A percentile compares a stretch with the other conserved stretches of the same genome.
Evolutionary conservation across 83 land plant species (phyloP).

Genomic region (Isoetes engelmannii): DNA sequence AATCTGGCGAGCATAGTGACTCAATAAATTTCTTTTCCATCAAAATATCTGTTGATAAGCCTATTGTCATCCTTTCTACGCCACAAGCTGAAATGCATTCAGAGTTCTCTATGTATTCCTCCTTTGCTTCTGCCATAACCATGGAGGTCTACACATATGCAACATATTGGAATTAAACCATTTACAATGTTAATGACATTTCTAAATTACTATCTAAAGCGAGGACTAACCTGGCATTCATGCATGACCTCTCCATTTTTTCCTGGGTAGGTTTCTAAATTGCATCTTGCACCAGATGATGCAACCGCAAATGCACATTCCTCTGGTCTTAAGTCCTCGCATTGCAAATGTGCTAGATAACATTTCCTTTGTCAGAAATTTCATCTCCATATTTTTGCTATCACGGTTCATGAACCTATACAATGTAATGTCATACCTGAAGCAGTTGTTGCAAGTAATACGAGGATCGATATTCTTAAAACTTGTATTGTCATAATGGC

Average conservation of each 20-base stretch:
- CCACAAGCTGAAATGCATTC: constrained; percentile 60
- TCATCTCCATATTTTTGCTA: too few species aligned
- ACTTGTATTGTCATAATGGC: too few species aligned
- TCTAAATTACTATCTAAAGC: too few species aligned
- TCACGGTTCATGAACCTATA: too few species aligned
- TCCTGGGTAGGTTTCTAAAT: constrained; percentile 36
- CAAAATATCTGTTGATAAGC: constrained; percentile 61
- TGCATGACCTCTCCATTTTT: constrained; percentile 10
- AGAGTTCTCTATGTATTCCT: constrained; percentile 52
- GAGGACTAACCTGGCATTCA: constrained; percentile 10
- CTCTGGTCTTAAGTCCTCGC: constrained; percentile 42
- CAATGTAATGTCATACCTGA: too few species aligned
- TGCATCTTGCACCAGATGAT: constrained; percentile 46
- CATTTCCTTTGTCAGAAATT: too few species aligned
- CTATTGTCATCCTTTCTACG: constrained; percentile 48
- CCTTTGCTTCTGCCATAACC: constrained; percentile 36
- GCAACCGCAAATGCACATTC: constrained; percentile 56
- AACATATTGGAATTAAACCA: neutral
- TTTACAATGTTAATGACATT: too few species aligned
- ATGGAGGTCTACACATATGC: constrained; percentile 37
- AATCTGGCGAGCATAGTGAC: constrained; percentile 51
- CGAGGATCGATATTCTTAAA: too few species aligned
- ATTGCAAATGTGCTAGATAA: constrained; percentile 2
- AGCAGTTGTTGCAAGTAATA: too few species aligned
- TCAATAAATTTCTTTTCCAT: constrained; percentile 38